phyloP scores from a whole-genome alignment of 2,329 filamentous ascomycete genomes.

The Thielaviopsis cerberus region DNA sequence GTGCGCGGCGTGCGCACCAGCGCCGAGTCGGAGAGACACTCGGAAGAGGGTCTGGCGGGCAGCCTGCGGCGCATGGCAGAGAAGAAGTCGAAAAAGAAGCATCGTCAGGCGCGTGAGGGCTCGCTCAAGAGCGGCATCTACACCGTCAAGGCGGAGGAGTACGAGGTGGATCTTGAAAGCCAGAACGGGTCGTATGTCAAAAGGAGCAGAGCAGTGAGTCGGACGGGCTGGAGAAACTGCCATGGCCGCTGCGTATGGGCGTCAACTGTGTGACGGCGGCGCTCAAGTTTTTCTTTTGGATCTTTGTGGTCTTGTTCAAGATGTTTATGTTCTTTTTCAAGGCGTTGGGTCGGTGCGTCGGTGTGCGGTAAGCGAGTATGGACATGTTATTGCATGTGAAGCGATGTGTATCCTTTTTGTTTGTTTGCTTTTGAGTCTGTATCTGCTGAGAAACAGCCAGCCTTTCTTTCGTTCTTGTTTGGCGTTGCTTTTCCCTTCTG shows the following conservation, averaged over 20 bases:
- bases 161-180: slow-evolving; percentile 46
- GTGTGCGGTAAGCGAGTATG: slow-evolving; percentile 12
- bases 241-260: slow-evolving; percentile 28
- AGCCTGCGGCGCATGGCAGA: slow-evolving; percentile 7
- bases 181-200: slow-evolving; percentile 30
- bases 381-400: background rate
- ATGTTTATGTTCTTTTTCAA: slow-evolving; percentile 31
- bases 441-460: background rate
- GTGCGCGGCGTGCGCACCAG: slow-evolving; percentile 3
- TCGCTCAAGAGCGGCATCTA: background rate
- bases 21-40: background rate
- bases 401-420: no score
- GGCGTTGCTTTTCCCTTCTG: background rate
- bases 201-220: slow-evolving; percentile 19
- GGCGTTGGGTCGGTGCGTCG: slow-evolving; percentile 31
- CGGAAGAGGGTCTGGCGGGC: slow-evolving; percentile 11
- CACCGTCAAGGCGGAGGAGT: slow-evolving; percentile 30
- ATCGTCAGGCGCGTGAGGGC: slow-evolving; percentile 1
- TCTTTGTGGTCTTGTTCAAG: slow-evolving; percentile 36
- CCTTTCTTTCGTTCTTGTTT: slow-evolving; percentile 1
- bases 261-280: slow-evolving; percentile 33
- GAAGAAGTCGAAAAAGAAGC: slow-evolving; percentile 18
- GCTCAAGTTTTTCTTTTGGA: slow-evolving; percentile 41
- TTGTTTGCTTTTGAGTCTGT: no score
- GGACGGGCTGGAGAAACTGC: slow-evolving; percentile 22